Conservation (phyloP, 169 alveolate genomes). For the Theileria sp. region DNA sequence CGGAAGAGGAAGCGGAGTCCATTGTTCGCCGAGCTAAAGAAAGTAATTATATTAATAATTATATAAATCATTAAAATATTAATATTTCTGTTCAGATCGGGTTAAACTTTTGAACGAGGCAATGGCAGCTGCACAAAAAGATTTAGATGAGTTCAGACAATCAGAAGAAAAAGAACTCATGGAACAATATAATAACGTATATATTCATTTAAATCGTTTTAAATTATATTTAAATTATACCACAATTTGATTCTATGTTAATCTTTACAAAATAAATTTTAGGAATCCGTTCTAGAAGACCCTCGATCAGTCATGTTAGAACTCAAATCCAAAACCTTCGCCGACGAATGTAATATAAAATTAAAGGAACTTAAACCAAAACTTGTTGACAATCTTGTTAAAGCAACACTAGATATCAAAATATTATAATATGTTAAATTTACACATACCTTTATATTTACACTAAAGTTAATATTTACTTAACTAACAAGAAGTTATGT, state of each 20-base stretch:
- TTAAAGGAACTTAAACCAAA: conserved; percentile 39
- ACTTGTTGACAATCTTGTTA: conserved; percentile 55
- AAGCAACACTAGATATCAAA: conserved; percentile 43
- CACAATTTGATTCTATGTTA: neutral
- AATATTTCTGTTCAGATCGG: conserved; percentile 50
- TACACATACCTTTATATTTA: neutral
- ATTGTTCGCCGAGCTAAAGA: conserved; percentile 78
- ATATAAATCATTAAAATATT: neutral
- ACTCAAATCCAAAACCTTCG: conserved; percentile 28
- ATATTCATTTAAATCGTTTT: neutral
- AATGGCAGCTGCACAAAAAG: conserved; percentile 73
- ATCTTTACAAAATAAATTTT: neutral
- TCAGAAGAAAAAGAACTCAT: conserved; percentile 70
- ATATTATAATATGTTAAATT: conserved; percentile 9
- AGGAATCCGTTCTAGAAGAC: conserved; percentile 54
- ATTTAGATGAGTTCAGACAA: conserved; percentile 69
- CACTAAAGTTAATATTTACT: neutral
- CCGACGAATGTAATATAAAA: conserved; percentile 34
- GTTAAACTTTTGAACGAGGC: conserved; percentile 78
- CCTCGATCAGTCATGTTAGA: conserved; percentile 49
- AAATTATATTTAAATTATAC: neutral
- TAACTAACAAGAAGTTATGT: neutral
- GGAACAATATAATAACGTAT: conserved; percentile 66
- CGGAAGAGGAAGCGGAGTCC: conserved; percentile 80
- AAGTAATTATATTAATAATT: conserved; percentile 42